Percentiles rank a stretch among this genome's conserved stretches.
Conservation (phyloP, 768 basidiomycete species). For the Rickenella mellea region DNA sequence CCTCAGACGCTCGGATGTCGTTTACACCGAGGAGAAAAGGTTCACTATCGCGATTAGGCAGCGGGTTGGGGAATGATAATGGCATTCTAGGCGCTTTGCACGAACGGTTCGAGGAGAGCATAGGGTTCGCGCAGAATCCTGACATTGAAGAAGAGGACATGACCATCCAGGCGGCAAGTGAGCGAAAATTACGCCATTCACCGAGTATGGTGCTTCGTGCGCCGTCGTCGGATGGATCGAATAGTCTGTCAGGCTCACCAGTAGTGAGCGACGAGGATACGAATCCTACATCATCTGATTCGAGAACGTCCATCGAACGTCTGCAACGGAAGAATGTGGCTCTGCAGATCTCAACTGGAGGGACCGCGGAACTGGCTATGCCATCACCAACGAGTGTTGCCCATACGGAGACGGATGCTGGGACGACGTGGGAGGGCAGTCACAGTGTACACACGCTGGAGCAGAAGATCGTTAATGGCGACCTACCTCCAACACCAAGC, state of each 20-base stretch:
- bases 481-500: conserved; percentile 38
- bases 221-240: background rate
- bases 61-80: background rate
- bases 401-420: conserved; percentile 39
- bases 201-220: too few species aligned
- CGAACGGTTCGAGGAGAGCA: conserved; percentile 24
- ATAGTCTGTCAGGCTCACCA: too few species aligned
- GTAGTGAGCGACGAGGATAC: background rate
- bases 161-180: conserved; percentile 38
- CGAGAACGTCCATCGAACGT: background rate
- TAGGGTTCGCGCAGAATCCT: conserved; percentile 8
- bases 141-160: conserved; percentile 49
- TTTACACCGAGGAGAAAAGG: background rate
- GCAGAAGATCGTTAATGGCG: conserved; percentile 46
- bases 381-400: conserved; percentile 40
- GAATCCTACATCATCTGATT: background rate
- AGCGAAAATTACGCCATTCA: too few species aligned
- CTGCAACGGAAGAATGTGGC: background rate
- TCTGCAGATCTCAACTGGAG: conserved; percentile 39
- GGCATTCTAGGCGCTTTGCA: conserved; percentile 22
- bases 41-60: too few species aligned
- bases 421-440: conserved; percentile 52
- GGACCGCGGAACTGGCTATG: conserved; percentile 50
- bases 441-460: conserved; percentile 26
- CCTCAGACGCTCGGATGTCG: conserved; percentile 23